These are phyloP conservation scores for Lagenaria siceraria DNA, from an alignment of 306 rosid species.

Conservation along the genomic window DNA sequence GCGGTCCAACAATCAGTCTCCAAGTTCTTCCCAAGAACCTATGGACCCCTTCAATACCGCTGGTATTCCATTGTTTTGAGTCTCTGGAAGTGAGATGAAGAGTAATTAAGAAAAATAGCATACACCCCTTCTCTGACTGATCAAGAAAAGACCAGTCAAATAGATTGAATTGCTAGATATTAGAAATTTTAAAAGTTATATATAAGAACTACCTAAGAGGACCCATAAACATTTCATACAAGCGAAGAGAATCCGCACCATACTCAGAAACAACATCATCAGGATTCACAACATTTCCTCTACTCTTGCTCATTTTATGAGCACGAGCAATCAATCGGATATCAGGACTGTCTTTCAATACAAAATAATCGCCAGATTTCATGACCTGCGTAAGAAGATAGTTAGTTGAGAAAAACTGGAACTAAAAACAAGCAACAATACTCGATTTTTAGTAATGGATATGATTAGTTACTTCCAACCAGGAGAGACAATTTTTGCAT, in stretches of 20 bases:
- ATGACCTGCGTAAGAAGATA: slow-evolving; percentile 37
- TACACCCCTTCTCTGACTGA: not conserved
- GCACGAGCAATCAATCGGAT: slow-evolving; percentile 67
- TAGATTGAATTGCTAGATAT: not conserved
- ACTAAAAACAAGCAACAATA: not conserved
- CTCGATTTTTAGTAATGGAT: not conserved
- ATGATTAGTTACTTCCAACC: not conserved
- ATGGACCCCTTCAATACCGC: slow-evolving; percentile 93
- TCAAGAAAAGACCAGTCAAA: slow-evolving; percentile 8
- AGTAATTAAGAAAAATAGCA: not conserved
- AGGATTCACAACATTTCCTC: slow-evolving; percentile 94
- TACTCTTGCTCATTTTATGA: slow-evolving; percentile 95
- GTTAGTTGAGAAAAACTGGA: not conserved
- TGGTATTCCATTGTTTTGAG: slow-evolving; percentile 82
- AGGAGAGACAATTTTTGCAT: not conserved
- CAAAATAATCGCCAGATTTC: slow-evolving; percentile 75
- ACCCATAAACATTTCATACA: slow-evolving; percentile 99
- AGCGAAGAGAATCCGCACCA: slow-evolving; percentile 95
- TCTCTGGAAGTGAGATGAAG: slow-evolving; percentile 36
- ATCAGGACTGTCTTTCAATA: slow-evolving; percentile 70
- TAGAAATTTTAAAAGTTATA: not conserved
- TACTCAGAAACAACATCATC: slow-evolving; percentile 87
- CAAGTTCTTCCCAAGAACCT: slow-evolving; percentile 92
- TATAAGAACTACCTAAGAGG: slow-evolving; percentile 59
- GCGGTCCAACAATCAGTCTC: slow-evolving; percentile 81